Percentiles rank a stretch among this genome's conserved stretches.
Conservation (phyloP, 2,329 filamentous ascomycete genomes). For the Pseudogymnoascus sp. region DNA sequence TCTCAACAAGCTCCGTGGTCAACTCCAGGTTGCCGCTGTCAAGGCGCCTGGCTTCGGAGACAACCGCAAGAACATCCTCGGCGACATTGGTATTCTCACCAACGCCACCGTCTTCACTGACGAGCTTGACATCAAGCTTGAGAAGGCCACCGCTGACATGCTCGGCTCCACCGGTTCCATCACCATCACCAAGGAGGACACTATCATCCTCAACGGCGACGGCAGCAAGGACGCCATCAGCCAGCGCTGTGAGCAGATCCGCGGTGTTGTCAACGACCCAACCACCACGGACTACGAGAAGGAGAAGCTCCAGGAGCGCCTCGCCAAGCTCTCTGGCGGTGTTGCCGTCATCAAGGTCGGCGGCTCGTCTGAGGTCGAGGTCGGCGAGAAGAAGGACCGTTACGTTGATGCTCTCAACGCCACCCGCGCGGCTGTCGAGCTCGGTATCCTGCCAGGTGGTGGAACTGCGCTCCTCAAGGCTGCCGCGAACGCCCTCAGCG, state of each 20-base stretch:
- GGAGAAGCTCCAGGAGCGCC: slow-evolving; percentile 99
- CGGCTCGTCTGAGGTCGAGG: slow-evolving; percentile 94
- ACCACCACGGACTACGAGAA: slow-evolving; percentile 98
- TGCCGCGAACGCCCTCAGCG: slow-evolving; percentile 74
- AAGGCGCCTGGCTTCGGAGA: slow-evolving; percentile 99
- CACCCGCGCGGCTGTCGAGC: slow-evolving; percentile 95
- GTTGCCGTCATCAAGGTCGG: slow-evolving; percentile 99
- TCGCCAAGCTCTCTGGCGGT: slow-evolving; percentile 97
- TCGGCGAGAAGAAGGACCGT: slow-evolving; percentile 99
- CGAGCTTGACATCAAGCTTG: slow-evolving; percentile 97
- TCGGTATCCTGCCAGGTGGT: slow-evolving; percentile 97
- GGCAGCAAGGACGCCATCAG: slow-evolving; percentile 88
- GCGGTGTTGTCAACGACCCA: slow-evolving; percentile 89
- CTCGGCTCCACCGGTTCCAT: slow-evolving; percentile 96
- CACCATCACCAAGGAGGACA: slow-evolving; percentile 99
- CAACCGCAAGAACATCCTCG: slow-evolving; percentile 99
- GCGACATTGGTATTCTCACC: slow-evolving; percentile 90
- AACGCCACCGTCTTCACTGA: slow-evolving; percentile 97
- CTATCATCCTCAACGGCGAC: slow-evolving; percentile 94
- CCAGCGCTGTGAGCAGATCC: slow-evolving; percentile 98
- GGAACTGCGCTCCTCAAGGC: slow-evolving; percentile 98
- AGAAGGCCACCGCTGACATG: slow-evolving; percentile 94
- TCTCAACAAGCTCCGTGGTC: slow-evolving; percentile 98
- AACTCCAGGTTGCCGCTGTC: slow-evolving; percentile 96
- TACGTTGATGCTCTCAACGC: slow-evolving; percentile 98